A percentile compares a stretch with the other conserved stretches of the same genome.
These are phyloP conservation scores for Aristolochia contorta DNA, from an alignment of 164 flowering plant species.

Conservation along the genomic window DNA sequence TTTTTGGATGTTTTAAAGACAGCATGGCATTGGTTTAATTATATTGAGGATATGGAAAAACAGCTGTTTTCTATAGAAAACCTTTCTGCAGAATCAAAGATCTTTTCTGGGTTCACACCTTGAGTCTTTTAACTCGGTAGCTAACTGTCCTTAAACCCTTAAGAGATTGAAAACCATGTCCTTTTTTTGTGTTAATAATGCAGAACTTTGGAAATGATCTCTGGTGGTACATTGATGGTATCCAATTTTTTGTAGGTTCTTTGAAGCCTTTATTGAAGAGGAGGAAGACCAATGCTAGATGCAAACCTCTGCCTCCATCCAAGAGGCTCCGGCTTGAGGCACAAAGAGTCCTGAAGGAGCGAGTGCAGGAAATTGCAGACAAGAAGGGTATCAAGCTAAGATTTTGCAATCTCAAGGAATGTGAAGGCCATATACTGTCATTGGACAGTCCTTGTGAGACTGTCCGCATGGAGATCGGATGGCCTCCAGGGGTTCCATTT, in stretches of 20 bases:
- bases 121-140: too few species aligned
- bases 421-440: constrained; percentile 70
- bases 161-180: too few species aligned
- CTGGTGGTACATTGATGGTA: too few species aligned
- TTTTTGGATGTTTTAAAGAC: too few species aligned
- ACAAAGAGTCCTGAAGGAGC: constrained; percentile 87
- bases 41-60: too few species aligned
- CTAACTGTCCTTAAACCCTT: too few species aligned
- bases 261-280: constrained; percentile 60
- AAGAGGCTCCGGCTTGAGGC: constrained; percentile 93
- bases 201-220: too few species aligned
- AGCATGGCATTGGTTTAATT: too few species aligned
- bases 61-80: too few species aligned
- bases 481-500: constrained; percentile 98
- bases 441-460: constrained; percentile 80
- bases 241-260: constrained; percentile 41
- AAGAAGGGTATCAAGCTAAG: constrained; percentile 90
- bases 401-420: constrained; percentile 87
- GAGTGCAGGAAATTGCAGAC: constrained; percentile 97
- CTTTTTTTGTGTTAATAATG: too few species aligned
- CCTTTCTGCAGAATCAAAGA: too few species aligned
- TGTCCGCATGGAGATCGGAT: constrained; percentile 81
- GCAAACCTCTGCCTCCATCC: constrained; percentile 92
- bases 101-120: too few species aligned
- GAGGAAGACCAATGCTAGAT: constrained; percentile 58